Evolutionary conservation across 2,329 filamentous ascomycete genomes (phyloP), one percentile per base, ranked within the genome.

Genomic region (Clonostachys rhizophaga): DNA sequence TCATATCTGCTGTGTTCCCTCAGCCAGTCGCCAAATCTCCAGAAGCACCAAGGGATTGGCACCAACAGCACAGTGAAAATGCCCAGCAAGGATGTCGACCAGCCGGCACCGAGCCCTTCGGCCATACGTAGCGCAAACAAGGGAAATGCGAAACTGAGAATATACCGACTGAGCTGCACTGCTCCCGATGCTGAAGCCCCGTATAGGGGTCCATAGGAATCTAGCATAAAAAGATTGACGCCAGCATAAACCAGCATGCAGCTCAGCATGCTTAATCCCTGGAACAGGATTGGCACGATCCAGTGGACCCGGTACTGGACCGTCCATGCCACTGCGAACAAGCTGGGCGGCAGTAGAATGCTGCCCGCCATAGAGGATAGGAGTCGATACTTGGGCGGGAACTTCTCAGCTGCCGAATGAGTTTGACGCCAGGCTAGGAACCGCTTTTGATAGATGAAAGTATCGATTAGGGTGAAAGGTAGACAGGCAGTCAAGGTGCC

Each of bases 301-400:
- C 55, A 59, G 44, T 58, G 54, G 4, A 54, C 53, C 8, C 45
- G 49, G 43, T 48, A 48, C 39, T 59, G 50, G 6, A 55, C 57
- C 5, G 83, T 86, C 83, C 83, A 87, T 2, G 82, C 83, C 54
- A 86, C 86, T 72, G 79, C 81, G 70, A 87, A 86, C 16, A 87
- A 68, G 5, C 83, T 80, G 16, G 83, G 59, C 4, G 86, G 86
- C 5, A 89, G 67, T 5, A 76, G 68, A 17, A 86, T 60, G 13
- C 78, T 78, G 10, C 84, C 86, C 35, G 87, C 58, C 51, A 87
- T 75, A 43, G 76, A 76, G 6, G 79, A 74, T 0, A 79, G 77
- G 3, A 91, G 70, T 17, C 86, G 76, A 10, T 82, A 76, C 64
- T 90, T 86, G 0, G 85, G 81, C 1, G 84, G 78, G 2, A 59